These are phyloP conservation scores for Neopestalotiopsis clavispora DNA, from an alignment of 2,329 filamentous ascomycete genomes.

Conservation along the genomic window DNA sequence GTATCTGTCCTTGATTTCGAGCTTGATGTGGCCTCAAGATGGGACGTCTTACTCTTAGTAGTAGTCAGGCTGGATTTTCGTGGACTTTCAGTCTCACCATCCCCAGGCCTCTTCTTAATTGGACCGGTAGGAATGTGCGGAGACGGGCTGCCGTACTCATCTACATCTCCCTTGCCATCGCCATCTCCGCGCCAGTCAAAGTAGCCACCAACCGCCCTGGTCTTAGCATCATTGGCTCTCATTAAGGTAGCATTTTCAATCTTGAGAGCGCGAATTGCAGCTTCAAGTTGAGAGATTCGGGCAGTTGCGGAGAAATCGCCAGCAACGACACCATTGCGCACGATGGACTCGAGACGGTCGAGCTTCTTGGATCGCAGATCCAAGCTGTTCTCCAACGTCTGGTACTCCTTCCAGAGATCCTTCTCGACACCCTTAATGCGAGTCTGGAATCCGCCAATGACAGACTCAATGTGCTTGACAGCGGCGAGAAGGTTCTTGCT, in stretches of 20 bases:
- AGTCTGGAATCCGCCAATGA: slow-evolving; percentile 77
- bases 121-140: slow-evolving; percentile 61
- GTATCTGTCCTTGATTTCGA: slow-evolving; percentile 29
- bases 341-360: slow-evolving; percentile 81
- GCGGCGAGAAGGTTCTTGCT: slow-evolving; percentile 87
- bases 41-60: slow-evolving; percentile 42
- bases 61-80: slow-evolving; percentile 34
- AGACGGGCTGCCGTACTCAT: slow-evolving; percentile 52
- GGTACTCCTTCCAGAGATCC: slow-evolving; percentile 90
- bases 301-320: slow-evolving; percentile 49
- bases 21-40: slow-evolving; percentile 31
- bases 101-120: slow-evolving; percentile 20
- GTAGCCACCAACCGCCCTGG: slow-evolving; percentile 37
- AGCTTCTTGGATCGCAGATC: slow-evolving; percentile 83
- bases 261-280: slow-evolving; percentile 66
- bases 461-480: slow-evolving; percentile 83
- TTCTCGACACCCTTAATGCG: slow-evolving; percentile 87
- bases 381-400: slow-evolving; percentile 80
- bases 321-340: slow-evolving; percentile 66
- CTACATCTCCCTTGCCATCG: slow-evolving; percentile 38
- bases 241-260: slow-evolving; percentile 73
- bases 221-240: slow-evolving; percentile 64
- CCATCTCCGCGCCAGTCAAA: slow-evolving; percentile 44
- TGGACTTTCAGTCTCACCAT: not conserved
- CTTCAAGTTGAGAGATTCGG: slow-evolving; percentile 60